phyloP scores from a whole-genome alignment of 371 early-diverging fungal species.

The Mucor sp. region DNA sequence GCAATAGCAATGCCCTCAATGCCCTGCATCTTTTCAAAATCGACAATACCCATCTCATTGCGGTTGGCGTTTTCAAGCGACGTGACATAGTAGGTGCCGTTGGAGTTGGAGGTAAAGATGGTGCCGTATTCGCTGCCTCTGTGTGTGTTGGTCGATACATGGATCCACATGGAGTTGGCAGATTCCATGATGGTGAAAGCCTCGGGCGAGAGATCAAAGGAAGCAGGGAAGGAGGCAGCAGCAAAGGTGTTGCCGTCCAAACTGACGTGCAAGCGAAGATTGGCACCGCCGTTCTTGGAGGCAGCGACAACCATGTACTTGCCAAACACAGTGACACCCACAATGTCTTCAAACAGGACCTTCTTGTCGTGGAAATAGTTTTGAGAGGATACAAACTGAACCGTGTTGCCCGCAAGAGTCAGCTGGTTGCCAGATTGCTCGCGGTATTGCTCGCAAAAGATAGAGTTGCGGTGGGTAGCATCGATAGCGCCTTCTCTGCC shows the following conservation, averaged over 20 bases:
- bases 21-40: slow-evolving; percentile 93
- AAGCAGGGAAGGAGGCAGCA: slow-evolving; percentile 75
- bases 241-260: slow-evolving; percentile 75
- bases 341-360: slow-evolving; percentile 62
- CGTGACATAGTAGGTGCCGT: slow-evolving; percentile 79
- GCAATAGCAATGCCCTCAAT: slow-evolving; percentile 88
- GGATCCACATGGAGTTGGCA: slow-evolving; percentile 74
- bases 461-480: slow-evolving; percentile 46
- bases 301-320: slow-evolving; percentile 85
- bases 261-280: slow-evolving; percentile 69
- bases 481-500: slow-evolving; percentile 65
- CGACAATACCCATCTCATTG: slow-evolving; percentile 82
- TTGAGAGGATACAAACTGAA: slow-evolving; percentile 57
- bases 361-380: slow-evolving; percentile 57
- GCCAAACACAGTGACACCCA: slow-evolving; percentile 78
- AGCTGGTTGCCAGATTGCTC: slow-evolving; percentile 65
- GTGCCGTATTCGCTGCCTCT: slow-evolving; percentile 76
- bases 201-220: slow-evolving; percentile 53
- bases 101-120: slow-evolving; percentile 84
- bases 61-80: slow-evolving; percentile 79
- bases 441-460: slow-evolving; percentile 73
- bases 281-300: slow-evolving; percentile 46
- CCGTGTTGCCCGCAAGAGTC: slow-evolving; percentile 40
- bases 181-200: slow-evolving; percentile 87
- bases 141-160: slow-evolving; percentile 66